Evolutionary conservation across 495 filamentous ascomycete genomes (phyloP).

Genomic region (Neurospora sp.): DNA sequence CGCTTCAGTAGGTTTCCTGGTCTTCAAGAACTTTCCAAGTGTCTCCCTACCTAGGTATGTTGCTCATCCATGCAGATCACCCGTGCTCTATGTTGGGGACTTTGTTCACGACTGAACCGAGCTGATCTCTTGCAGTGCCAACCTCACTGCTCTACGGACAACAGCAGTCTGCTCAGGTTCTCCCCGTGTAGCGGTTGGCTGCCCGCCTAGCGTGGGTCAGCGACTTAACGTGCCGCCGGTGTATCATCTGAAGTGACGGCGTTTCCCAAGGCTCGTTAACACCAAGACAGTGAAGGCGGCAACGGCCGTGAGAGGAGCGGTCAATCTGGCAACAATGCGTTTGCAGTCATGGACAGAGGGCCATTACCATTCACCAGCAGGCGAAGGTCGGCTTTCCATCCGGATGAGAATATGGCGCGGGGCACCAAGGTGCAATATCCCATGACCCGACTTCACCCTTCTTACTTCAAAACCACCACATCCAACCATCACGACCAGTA

Average conservation of each 20-base stretch:
- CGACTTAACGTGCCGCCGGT: not conserved
- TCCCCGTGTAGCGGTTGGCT: not conserved
- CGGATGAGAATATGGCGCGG: not conserved
- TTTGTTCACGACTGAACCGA: no score
- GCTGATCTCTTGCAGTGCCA: no score
- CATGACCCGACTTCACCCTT: not conserved
- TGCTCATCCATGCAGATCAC: no score
- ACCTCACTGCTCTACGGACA: not conserved
- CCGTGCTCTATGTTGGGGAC: no score
- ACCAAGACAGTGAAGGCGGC: not conserved
- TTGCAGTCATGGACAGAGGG: not conserved
- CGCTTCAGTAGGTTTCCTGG: not conserved
- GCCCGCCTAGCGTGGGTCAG: not conserved
- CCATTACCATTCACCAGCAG: not conserved
- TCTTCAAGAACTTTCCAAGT: not conserved
- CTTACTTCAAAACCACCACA: not conserved
- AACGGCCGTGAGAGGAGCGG: not conserved
- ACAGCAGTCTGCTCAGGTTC: not conserved
- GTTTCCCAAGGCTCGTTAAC: not conserved
- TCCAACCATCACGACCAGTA: not conserved
- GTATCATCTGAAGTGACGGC: not conserved
- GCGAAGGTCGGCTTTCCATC: not conserved
- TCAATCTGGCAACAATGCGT: not conserved
- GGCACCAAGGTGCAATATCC: not conserved
- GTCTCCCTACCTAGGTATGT: not conserved